Evolutionary conservation across 2,329 filamentous ascomycete genomes (phyloP), one percentile per base, ranked within the genome.

Genomic region (Paraphoma chrysanthemicola): DNA sequence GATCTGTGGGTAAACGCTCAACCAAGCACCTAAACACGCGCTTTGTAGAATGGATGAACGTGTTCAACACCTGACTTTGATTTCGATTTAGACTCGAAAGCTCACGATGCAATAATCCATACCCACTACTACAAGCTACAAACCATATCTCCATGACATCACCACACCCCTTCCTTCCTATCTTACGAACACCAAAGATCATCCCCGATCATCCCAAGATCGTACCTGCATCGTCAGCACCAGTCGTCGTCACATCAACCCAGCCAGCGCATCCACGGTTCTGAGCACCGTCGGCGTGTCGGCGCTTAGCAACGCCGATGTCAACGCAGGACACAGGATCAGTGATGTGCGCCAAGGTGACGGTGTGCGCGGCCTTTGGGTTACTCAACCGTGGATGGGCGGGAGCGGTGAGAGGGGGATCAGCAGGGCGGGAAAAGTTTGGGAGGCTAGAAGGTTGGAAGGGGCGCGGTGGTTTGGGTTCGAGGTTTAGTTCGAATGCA

Each of bases 281-380:
- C 28, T 36, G 36, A 16, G 17, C 31, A 39, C n/a, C 33, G 28
- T 62, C 59, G 59, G 61, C 42, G 30, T 44, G 46, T 64, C 61
- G 61, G 61, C 36, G 42, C 8, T 54, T 52, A 42, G 5, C 3
- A 33, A 2, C 10, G 33, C 61, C 59, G 59, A 44, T 14, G 9
- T 36, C 33, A 10, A 36, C 33, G 6, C 10, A 10, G 14, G 6
- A 2, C 10, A 36, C 9, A 14, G 33, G 33, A 3, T 36, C 10
- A 14, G 18, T 42, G 30, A 44, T 28, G 41, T 44, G 28, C 17
- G 48, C 48, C 48, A 51, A 51, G 48, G 4, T 7, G 16, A 36
- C 10, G 41, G 33, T 36, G 33, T 51, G 38, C 48, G 48, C 23
- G 48, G 48, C 48, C 48, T 31, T 28, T 17, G 48, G 33, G 14